These are phyloP conservation scores for Pichia paraexigua DNA, from an alignment of 805 yeast species.

Conservation along the genomic window DNA sequence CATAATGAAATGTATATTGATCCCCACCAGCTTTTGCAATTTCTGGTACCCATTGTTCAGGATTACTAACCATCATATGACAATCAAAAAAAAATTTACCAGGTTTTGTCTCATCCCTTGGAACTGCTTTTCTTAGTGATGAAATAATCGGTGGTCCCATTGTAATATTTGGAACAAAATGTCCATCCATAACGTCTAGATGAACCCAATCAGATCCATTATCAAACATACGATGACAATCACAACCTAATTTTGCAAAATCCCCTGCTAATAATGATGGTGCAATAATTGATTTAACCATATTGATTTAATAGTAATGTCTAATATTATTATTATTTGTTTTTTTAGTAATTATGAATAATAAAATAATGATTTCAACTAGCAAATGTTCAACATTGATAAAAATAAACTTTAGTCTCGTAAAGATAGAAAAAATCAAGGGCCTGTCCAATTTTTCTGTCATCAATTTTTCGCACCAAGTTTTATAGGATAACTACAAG, in stretches of 20 bases:
- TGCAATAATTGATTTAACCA: slow-evolving; percentile 82
- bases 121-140: slow-evolving; percentile 68
- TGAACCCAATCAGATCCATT: slow-evolving; percentile 95
- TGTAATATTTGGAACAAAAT: slow-evolving; percentile 94
- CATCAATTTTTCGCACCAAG: too few species aligned
- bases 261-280: slow-evolving; percentile 93
- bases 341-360: too few species aligned
- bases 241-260: slow-evolving; percentile 81
- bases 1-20: slow-evolving; percentile 93
- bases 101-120: slow-evolving; percentile 33
- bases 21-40: slow-evolving; percentile 93
- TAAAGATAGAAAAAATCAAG: too few species aligned
- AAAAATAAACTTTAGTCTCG: too few species aligned
- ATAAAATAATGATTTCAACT: too few species aligned
- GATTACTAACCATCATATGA: slow-evolving; percentile 95
- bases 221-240: slow-evolving; percentile 72
- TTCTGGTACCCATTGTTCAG: slow-evolving; percentile 90
- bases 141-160: slow-evolving; percentile 87
- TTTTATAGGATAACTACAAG: too few species aligned
- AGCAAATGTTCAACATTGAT: too few species aligned
- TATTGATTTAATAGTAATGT: slow-evolving; percentile 16
- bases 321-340: too few species aligned
- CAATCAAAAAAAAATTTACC: slow-evolving; percentile 63
- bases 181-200: slow-evolving; percentile 98
- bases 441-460: too few species aligned